Percentiles rank a stretch among this genome's conserved stretches.
Conservation (phyloP, 352 stramenopile species). For the Globisporangium heterothallicum region DNA sequence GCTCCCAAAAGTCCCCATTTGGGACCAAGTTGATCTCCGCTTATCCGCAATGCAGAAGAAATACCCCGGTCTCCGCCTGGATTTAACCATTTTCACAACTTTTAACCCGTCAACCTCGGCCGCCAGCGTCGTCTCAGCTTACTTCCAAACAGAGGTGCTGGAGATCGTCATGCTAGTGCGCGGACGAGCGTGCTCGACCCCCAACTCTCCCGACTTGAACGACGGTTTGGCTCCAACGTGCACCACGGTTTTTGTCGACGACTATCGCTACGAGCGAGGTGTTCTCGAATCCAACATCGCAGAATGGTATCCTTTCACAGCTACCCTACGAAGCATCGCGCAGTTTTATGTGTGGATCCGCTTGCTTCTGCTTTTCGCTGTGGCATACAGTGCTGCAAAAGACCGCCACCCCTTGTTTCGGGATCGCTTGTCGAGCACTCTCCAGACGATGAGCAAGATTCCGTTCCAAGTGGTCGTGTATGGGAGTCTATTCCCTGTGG, state of each 20-base stretch:
- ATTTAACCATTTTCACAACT: conserved; percentile 15
- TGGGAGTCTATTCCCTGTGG: conserved; percentile 32
- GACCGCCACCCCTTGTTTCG: background rate
- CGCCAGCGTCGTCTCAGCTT: conserved; percentile 4
- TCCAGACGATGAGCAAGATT: conserved; percentile 28
- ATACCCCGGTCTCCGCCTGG: conserved; percentile 12
- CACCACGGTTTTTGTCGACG: conserved; percentile 38
- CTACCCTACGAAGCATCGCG: conserved; percentile 20
- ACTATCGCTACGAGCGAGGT: conserved; percentile 45
- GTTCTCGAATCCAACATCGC: conserved; percentile 25
- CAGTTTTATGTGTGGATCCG: conserved; percentile 51
- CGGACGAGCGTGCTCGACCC: conserved; percentile 6
- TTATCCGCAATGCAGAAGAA: conserved; percentile 5
- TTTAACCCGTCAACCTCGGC: conserved; percentile 10
- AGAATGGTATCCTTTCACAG: conserved; percentile 28
- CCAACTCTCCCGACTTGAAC: too few relatives aligned
- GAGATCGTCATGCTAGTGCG: conserved; percentile 25
- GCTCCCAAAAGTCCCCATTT: conserved; percentile 13
- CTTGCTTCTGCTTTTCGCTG: conserved; percentile 24
- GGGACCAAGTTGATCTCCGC: conserved; percentile 18
- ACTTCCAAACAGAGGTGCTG: conserved; percentile 15
- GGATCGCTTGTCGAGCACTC: background rate
- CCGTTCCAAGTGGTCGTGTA: conserved; percentile 56
- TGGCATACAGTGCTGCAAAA: conserved; percentile 15
- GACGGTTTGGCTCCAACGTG: conserved; percentile 1